Evolutionary conservation across 805 yeast genomes (phyloP), one percentile per base, ranked within the genome.

Genomic region (Millerago galiae): DNA sequence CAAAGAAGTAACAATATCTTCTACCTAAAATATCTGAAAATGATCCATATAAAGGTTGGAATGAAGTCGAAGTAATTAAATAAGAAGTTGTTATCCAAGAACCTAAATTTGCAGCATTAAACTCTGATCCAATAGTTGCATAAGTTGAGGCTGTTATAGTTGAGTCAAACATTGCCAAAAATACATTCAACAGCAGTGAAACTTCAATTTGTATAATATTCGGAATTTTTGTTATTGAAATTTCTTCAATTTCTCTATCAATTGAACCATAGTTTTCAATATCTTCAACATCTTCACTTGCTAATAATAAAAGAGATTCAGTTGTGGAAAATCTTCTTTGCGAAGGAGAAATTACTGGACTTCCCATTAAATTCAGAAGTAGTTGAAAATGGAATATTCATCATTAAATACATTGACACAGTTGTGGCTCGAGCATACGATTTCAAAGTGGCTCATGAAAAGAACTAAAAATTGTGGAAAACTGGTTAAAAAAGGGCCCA

Each of bases 141-240:
- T 71, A 71, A 2, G 72, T 70, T 5, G 75, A 68, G 3, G 76
- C 75, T 10, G 74, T 70, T 32, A 73, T 65, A 5, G 76, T 71
- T 3, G 70, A 65, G 47, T 72, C 77, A 48, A 73, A 69, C 3
- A 74, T 74, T 10, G 71, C 60, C 12, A 72, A 59, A 40, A 72
- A 70, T 2, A 68, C 72, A 40, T 69, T 70, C 5, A 58, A 44
- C 33, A 63, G 44, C 3, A 65, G 47, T 1, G 70, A 58, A 2
- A 55, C 45, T 42, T 66, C 70, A 15, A 66, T 64, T 47, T 55
- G 52, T n/a, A 59, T 18, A 29, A 65, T 51, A 41, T 60, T 50
- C 13, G 53, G 52, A 7, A 56, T 47, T 13, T 36, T 37, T 7
- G 51, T 40, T 2, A 56, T 43, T 2, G 53, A 43, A 4, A 41